Percentiles rank a stretch among this genome's conserved stretches.
These are phyloP conservation scores for Plasmodium falciparum DNA, from an alignment of 169 alveolate genomes.

Conservation along the genomic window DNA sequence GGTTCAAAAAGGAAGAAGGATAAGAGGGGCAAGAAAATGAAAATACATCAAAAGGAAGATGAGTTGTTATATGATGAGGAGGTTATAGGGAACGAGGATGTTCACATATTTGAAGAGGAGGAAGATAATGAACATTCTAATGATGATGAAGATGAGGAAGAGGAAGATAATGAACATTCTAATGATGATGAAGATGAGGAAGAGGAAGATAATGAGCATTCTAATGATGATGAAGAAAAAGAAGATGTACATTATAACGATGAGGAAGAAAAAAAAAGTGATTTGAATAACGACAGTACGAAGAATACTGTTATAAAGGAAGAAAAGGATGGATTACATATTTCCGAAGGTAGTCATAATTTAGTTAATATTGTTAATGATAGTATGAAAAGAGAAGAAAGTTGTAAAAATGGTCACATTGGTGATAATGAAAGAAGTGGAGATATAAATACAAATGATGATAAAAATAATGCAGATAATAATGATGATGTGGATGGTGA, in stretches of 20 bases:
- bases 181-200: conserved; percentile 3
- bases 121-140: background rate
- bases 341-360: background rate
- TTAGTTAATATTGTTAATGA: background rate
- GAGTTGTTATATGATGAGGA: conserved; percentile 27
- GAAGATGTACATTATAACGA: background rate
- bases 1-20: conserved; percentile 33
- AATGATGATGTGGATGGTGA: background rate
- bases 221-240: background rate
- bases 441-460: background rate
- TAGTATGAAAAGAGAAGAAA: background rate
- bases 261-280: background rate
- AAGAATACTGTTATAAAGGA: background rate
- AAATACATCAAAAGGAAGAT: conserved; percentile 6
- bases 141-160: background rate
- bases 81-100: conserved; percentile 1
- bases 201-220: conserved; percentile 1
- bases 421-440: background rate
- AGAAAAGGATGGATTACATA: background rate
- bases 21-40: conserved; percentile 5
- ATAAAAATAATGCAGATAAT: background rate
- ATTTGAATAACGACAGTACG: background rate
- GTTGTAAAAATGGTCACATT: background rate
- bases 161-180: conserved; percentile 1
- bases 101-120: conserved; percentile 12